Evolutionary conservation across 2,329 filamentous ascomycete genomes (phyloP).

Genomic region (Coniochaeta hoffmannii): DNA sequence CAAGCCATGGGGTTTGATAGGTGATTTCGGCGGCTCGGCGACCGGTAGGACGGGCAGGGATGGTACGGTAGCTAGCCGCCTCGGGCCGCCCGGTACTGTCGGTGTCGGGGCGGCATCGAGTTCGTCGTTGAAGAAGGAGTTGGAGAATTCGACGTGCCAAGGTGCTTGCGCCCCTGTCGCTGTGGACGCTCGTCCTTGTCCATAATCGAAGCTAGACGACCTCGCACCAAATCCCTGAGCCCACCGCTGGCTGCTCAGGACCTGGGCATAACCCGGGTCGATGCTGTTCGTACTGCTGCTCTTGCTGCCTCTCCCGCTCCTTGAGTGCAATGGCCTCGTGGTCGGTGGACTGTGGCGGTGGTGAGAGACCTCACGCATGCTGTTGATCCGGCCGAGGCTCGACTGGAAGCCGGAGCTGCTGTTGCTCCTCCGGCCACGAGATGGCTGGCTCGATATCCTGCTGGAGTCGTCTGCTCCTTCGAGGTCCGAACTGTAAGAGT

Average conservation of each 20-base stretch:
- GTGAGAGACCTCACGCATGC: slow-evolving; percentile 42
- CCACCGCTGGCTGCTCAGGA: slow-evolving; percentile 51
- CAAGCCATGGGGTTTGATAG: slow-evolving; percentile 20
- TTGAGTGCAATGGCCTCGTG: slow-evolving; percentile 40
- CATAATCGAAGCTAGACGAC: slow-evolving; percentile 70
- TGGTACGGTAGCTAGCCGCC: slow-evolving; percentile 32
- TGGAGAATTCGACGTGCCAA: slow-evolving; percentile 43
- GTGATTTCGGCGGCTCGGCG: slow-evolving; percentile 29
- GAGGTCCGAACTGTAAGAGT: slow-evolving; percentile 56
- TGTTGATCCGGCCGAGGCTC: slow-evolving; percentile 54
- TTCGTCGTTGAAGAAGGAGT: slow-evolving; percentile 42
- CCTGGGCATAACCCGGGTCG: slow-evolving; percentile 54
- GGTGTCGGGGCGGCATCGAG: slow-evolving; percentile 82
- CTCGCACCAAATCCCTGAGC: slow-evolving; percentile 44
- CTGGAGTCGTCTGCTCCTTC: slow-evolving; percentile 49
- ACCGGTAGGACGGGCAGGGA: slow-evolving; percentile 31
- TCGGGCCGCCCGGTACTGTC: slow-evolving; percentile 72
- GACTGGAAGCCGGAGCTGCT: slow-evolving; percentile 68
- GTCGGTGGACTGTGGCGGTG: slow-evolving; percentile 29
- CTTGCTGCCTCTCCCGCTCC: slow-evolving; percentile 60
- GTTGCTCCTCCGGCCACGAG: slow-evolving; percentile 65
- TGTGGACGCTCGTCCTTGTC: slow-evolving; percentile 33
- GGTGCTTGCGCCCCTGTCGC: slow-evolving; percentile 16
- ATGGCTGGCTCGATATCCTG: slow-evolving; percentile 41
- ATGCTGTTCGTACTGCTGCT: slow-evolving; percentile 66